Base-by-base conservation (phyloP, 352 stramenopile species). In the Thalassiosira livingstoniorum region DNA sequence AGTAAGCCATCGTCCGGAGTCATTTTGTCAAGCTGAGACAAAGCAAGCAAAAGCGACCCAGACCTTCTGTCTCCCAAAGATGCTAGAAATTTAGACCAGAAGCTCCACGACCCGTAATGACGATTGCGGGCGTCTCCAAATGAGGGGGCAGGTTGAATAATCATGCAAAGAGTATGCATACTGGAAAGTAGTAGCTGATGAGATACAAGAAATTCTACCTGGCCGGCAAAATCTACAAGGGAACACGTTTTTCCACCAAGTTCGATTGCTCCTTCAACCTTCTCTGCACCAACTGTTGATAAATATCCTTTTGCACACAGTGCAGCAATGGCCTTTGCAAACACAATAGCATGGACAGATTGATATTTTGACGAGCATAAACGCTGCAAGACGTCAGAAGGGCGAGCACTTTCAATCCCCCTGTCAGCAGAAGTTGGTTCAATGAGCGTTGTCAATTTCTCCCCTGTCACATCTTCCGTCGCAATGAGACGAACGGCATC, bases 151-250 rank as follows among this genome's bases (percentile, higher is more conserved):
- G 74, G 74, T 34, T 82, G 74, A 58, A 82, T 82, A 62, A 82
- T 76, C 57, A 82, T 74, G 34, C 74, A 82, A 29, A 82, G 53
- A 27, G 74, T 76, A 34, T 82, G 65, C 39, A 76, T 74, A 21
- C 37, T 65, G 11, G 74, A 82, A 27, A 82, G 42, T 32, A 82
- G 21, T 0, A 82, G 57, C 54, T 82, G 74, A 75, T 82, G 74
- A 18, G 37, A 65, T 34, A 82, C 64, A 25, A 82, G 34, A 65
- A 82, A 82, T 31, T 82, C 74, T 18, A 69, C 34, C 58, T 82
- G 74, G 7, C 74, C 74, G 0, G 74, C 74, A 64, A 75, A 82
- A 42, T 82, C 74, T 15, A 82, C 64, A 1, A 82, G 42, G 25
- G 54, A 71, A 15, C 35, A 60, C 7, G 57, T 75, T 55, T 65